Base-by-base conservation (phyloP, 257 asterid species). In the Anisodus tanguticus region DNA sequence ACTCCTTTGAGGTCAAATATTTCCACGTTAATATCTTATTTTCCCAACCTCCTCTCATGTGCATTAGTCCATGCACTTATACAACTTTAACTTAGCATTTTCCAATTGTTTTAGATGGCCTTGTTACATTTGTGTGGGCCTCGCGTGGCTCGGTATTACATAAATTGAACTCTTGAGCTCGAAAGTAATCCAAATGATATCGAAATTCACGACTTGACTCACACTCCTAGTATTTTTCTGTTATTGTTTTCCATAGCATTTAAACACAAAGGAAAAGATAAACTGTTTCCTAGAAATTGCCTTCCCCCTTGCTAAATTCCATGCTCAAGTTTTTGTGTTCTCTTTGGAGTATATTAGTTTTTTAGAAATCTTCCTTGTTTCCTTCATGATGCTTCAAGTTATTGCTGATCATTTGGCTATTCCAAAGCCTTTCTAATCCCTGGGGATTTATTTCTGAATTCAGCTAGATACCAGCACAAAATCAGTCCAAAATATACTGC, bases 351-450 rank as follows among this genome's bases (percentile, higher is more conserved):
- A 22, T 70, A 41, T 70, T 70, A 68, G 55, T 43, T n/a, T 70
- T 35, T 16, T 9, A 16, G 8, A 41, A 70, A 41, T 70, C 77
- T 74, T 49, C 49, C n/a, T 74, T 74, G 19, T 74, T 74, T 74
- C 62, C 80, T 47, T 74, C 80, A 19, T 22, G 80, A 74, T 74
- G n/a, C 80, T 49, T 22, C 80, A 49, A 74, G 49, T 47, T 74
- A 19, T 19, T 74, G 3, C 43, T 74, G 43, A 11, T 74, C 80
- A n/a, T 22, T 74, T 74, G 7, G 80, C 45, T 19, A 74, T 39
- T 49, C 9, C 60, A 19, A 22, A 74, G 59, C n/a, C 80, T 72
- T 72, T 47, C 39, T 17, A 9, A 47, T n/a, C 59, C 80, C 8
- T n/a, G 17, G 15, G 39, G 58, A 45, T 72, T 70, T 72, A 10